Conservation (phyloP, 2,329 filamentous ascomycete genomes). For the Pezicula rhizophila region DNA sequence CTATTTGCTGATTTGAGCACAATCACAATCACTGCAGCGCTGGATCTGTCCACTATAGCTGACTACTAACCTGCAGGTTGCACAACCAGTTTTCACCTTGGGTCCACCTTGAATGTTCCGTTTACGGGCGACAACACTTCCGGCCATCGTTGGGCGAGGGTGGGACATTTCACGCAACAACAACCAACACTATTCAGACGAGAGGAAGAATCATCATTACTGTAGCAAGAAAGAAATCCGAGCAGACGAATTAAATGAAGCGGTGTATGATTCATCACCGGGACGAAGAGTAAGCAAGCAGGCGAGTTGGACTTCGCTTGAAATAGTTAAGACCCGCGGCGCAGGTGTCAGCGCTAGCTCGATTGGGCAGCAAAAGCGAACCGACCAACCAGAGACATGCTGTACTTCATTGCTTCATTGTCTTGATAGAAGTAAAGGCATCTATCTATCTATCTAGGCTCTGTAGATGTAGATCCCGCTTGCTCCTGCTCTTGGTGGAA, state of each 20-base stretch:
- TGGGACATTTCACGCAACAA: constrained; percentile 7
- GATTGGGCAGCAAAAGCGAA: no score
- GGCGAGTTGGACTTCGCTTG: constrained; percentile 9
- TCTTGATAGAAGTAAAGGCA: no score
- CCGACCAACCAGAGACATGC: constrained; percentile 18
- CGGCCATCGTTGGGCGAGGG: constrained; percentile 18
- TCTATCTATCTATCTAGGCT: no score
- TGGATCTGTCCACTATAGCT: constrained; percentile 19
- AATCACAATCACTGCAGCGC: constrained; percentile 7
- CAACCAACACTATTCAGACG: constrained; percentile 14
- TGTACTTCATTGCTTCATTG: neutral
- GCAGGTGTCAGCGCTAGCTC: neutral
- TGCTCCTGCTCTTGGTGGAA: no score
- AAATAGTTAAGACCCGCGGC: constrained; percentile 6
- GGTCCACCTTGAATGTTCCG: constrained; percentile 22
- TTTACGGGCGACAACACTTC: constrained; percentile 20
- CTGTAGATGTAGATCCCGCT: no score
- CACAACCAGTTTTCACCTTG: constrained; percentile 38
- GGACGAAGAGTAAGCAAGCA: constrained; percentile 8
- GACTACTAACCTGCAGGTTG: constrained; percentile 40
- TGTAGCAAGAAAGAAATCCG: constrained; percentile 17
- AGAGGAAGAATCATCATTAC: constrained; percentile 19
- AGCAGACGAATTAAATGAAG: constrained; percentile 22
- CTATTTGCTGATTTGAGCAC: constrained; percentile 33
- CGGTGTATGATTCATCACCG: constrained; percentile 11